A percentile compares a stretch with the other conserved stretches of the same genome.
Evolutionary conservation across 1,284 basidiomycete genomes (phyloP).

Genomic region (Austropuccinia psidii): DNA sequence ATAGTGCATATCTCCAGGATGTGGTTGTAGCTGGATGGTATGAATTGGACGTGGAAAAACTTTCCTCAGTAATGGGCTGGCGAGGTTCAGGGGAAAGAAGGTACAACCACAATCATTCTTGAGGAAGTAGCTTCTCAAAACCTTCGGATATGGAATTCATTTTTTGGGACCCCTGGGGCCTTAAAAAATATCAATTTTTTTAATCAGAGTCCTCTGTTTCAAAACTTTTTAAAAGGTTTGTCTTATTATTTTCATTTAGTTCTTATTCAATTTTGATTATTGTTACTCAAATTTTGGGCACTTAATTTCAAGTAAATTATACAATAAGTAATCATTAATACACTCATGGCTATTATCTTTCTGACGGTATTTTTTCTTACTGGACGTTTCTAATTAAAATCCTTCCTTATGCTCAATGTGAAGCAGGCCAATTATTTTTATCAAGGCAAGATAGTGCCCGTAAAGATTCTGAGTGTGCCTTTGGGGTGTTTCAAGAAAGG

Average conservation of each 20-base stretch:
- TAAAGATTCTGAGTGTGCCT: no score
- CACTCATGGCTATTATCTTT: neutral
- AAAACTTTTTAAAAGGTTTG: no score
- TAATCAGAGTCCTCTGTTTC: neutral
- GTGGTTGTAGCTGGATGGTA: neutral
- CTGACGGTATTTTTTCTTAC: neutral
- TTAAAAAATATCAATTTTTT: neutral
- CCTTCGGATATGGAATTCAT: neutral
- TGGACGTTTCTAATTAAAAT: no score
- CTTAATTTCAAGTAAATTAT: no score
- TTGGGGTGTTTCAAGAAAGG: no score
- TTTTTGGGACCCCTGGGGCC: neutral
- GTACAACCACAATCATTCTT: neutral
- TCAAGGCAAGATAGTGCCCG: no score
- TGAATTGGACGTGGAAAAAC: neutral
- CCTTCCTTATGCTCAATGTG: no score
- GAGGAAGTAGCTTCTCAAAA: neutral
- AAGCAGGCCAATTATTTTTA: no score
- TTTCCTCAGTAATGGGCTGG: neutral
- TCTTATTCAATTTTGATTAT: no score
- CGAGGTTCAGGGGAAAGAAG: neutral
- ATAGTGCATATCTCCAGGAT: neutral
- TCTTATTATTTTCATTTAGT: no score
- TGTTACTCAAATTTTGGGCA: no score
- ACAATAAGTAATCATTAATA: neutral